Percentiles rank a stretch among this genome's conserved stretches.
phyloP scores from a whole-genome alignment of 306 rosid genomes.

The Spatholobus suberectus region DNA sequence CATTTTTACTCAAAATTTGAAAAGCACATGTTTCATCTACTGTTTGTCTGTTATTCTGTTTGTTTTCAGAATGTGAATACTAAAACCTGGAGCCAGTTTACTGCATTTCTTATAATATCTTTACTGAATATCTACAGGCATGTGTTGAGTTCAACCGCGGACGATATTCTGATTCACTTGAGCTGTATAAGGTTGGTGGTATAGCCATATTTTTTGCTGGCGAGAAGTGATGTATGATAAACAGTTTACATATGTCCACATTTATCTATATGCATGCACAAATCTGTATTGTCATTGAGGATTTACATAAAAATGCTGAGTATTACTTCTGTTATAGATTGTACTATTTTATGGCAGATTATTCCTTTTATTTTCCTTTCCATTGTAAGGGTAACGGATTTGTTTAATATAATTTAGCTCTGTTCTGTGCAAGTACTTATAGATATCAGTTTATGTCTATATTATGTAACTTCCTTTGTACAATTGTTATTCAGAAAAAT shows the following conservation, averaged over 20 bases:
- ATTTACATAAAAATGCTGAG: not conserved
- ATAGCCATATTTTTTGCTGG: conserved; percentile 37
- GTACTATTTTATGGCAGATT: not conserved
- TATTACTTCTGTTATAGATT: not conserved
- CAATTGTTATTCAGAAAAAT: not conserved
- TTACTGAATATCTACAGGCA: conserved; percentile 71
- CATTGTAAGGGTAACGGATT: not conserved
- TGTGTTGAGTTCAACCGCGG: conserved; percentile 97
- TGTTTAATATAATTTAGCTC: not conserved
- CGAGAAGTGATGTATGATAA: conserved; percentile 30
- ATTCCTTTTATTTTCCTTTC: not conserved
- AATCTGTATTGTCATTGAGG: not conserved
- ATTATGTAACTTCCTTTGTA: not conserved
- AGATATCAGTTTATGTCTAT: not conserved
- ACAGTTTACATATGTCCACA: conserved; percentile 28
- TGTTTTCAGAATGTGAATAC: conserved; percentile 17
- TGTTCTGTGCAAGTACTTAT: not conserved
- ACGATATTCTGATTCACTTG: conserved; percentile 86
- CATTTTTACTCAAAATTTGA: conserved; percentile 10
- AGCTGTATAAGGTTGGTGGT: conserved; percentile 89
- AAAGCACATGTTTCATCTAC: conserved; percentile 6
- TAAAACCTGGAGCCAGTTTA: conserved; percentile 30
- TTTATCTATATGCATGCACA: conserved; percentile 20
- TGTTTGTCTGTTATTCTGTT: conserved; percentile 17
- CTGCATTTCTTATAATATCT: conserved; percentile 40